phyloP scores from a whole-genome alignment of 73 alveolate species.

The Paraurostyla sp. region DNA sequence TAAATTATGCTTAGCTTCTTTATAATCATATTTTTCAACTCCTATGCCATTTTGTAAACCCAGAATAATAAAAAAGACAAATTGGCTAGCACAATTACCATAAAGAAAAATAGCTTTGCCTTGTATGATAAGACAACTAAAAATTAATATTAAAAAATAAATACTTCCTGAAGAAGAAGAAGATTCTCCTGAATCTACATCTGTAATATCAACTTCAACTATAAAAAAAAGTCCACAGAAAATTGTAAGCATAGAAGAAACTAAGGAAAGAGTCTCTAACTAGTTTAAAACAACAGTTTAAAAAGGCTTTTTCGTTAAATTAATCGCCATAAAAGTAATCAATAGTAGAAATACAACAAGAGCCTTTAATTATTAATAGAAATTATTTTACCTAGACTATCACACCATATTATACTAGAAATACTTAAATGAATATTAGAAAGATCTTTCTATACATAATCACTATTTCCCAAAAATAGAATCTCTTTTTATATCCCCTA shows the following conservation, averaged over 20 bases:
- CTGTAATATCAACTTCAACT: conserved; percentile 26
- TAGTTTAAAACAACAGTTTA: not conserved
- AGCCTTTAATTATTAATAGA: not conserved
- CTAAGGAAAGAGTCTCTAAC: not conserved
- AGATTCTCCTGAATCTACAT: conserved; percentile 7
- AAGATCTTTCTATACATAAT: conserved; percentile 54
- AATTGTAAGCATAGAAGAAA: not conserved
- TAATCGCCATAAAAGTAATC: not conserved
- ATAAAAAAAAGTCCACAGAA: conserved; percentile 64
- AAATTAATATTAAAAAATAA: not conserved
- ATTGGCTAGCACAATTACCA: not conserved
- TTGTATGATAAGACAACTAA: not conserved
- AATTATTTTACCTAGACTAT: conserved; percentile 7
- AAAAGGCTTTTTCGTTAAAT: not conserved
- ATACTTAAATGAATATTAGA: conserved; percentile 58
- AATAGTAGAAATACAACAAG: conserved; percentile 2
- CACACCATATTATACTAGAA: conserved; percentile 42
- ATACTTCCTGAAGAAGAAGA: not conserved
- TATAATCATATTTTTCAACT: not conserved
- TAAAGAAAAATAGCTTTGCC: not conserved
- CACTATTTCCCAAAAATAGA: conserved; percentile 59
- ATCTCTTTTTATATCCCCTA: conserved; percentile 44
- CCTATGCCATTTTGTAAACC: not conserved
- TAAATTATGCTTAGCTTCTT: not conserved
- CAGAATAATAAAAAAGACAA: not conserved